phyloP scores from a whole-genome alignment of 305 asterid genomes.

The Fraxinus paxiana region DNA sequence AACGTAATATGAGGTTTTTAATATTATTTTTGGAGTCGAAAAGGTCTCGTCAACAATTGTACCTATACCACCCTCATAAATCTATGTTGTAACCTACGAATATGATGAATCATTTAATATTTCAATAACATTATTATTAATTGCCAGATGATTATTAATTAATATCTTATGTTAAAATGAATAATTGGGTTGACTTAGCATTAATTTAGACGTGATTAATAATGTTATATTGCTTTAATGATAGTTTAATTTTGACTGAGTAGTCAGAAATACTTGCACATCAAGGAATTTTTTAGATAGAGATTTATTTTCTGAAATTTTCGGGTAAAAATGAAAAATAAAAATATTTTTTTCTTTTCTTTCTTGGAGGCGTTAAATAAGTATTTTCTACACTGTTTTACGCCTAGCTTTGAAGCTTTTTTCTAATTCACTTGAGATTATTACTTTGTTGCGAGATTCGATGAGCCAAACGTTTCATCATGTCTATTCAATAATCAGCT shows the following conservation, averaged over 20 bases:
- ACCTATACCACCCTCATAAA: not conserved
- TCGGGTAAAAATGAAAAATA: not conserved
- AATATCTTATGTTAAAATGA: conserved; percentile 14
- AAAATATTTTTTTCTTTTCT: not conserved
- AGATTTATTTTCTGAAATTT: not conserved
- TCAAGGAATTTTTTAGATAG: not conserved
- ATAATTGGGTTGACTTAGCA: conserved; percentile 34
- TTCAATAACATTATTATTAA: not conserved
- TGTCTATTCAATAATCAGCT: not conserved
- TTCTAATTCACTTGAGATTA: not conserved
- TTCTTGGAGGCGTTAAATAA: not conserved
- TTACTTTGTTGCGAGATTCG: not conserved
- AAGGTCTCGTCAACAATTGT: not conserved
- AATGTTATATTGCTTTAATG: not conserved
- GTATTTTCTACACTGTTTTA: not conserved
- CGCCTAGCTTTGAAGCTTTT: not conserved
- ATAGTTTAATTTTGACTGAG: not conserved
- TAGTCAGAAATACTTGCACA: conserved; percentile 24
- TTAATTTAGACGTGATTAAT: conserved; percentile 4
- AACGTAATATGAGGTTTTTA: not conserved
- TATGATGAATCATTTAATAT: conserved; percentile 16
- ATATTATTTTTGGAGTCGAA: not conserved
- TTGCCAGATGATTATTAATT: conserved; percentile 10
- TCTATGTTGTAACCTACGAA: not conserved
- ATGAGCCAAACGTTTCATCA: not conserved